These are phyloP conservation scores for Amyloporia xantha DNA, from an alignment of 768 basidiomycete genomes.

Conservation along the genomic window DNA sequence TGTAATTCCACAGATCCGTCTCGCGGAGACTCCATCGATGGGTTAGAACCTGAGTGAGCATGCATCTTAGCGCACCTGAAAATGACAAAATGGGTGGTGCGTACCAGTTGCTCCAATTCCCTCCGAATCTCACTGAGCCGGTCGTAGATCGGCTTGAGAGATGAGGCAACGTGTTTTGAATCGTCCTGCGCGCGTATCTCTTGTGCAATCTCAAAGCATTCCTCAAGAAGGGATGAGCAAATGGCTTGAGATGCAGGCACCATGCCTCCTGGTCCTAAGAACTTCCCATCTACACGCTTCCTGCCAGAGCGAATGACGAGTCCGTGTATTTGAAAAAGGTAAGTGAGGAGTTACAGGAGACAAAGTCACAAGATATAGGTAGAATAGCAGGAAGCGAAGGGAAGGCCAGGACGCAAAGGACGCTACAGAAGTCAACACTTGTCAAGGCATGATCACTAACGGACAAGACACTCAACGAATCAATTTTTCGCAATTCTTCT, in stretches of 20 bases:
- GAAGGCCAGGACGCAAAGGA: neutral
- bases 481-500: constrained; percentile 92
- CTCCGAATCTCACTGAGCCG: constrained; percentile 78
- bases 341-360: neutral
- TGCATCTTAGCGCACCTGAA: neutral
- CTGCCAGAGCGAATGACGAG: constrained; percentile 30
- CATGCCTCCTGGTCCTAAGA: constrained; percentile 83
- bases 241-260: constrained; percentile 90
- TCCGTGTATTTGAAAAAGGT: constrained; percentile 13
- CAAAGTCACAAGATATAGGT: constrained; percentile 3
- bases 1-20: constrained; percentile 91
- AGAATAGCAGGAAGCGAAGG: neutral
- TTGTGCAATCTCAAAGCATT: constrained; percentile 92
- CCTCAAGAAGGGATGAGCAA: constrained; percentile 88
- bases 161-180: constrained; percentile 77
- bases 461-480: constrained; percentile 68
- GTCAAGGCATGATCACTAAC: constrained; percentile 19
- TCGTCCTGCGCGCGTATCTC: constrained; percentile 94
- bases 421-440: constrained; percentile 8
- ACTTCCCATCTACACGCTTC: constrained; percentile 93
- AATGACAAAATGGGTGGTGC: constrained; percentile 2
- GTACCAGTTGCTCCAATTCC: constrained; percentile 83
- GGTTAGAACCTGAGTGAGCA: constrained; percentile 43
- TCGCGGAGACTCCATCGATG: constrained; percentile 97
- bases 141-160: constrained; percentile 90